Base-by-base conservation (phyloP, 2,329 filamentous ascomycete genomes). In the Cryphonectria japonica region DNA sequence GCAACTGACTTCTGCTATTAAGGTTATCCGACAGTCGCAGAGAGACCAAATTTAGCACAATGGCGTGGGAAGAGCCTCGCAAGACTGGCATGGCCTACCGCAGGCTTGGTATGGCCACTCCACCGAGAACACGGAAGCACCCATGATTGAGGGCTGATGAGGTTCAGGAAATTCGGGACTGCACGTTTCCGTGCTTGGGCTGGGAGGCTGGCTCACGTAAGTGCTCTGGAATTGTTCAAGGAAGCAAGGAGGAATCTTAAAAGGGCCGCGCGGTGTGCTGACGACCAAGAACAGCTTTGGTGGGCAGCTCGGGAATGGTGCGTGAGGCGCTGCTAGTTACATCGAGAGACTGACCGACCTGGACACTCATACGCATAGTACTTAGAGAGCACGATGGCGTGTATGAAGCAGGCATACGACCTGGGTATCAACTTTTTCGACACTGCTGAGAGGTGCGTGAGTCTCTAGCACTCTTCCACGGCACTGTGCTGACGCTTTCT, bases 131-230 rank as follows among this genome's bases (percentile, higher is more conserved):
- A 54, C 11, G 2, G 19, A 19, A 46, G 6, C 14, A 13, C n/a
- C 26, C 26, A 26, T 26, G 26, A 26, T 26, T 7, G 54, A 52
- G 11, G 34, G 50, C 70, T 72, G 59, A 72, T 43, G 41, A 34
- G 8, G 19, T n/a, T 8, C 41, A 72, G 70, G 71, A n/a, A 67
- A 70, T 37, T 91, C 90, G 22, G 92, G 92, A 65, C 85, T 94
- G 26, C 89, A 93, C 78, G 91, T 94, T 37, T 94, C 91, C 52
- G 87, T 89, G 54, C 91, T 94, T 73, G 91, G 89, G 1, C 83
- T 94, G 4, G 92, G 89, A 69, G 88, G 89, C 74, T 91, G 90
- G 90, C 84, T 94, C 68, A 94, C 92, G 1, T 93, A 92, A 74
- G 92, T 71, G 19, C 41, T 54, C 64, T 16, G 22, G 29, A 22